These are phyloP conservation scores for Trichosanthes truncata DNA, from an alignment of 306 rosid genomes.

Conservation along the genomic window DNA sequence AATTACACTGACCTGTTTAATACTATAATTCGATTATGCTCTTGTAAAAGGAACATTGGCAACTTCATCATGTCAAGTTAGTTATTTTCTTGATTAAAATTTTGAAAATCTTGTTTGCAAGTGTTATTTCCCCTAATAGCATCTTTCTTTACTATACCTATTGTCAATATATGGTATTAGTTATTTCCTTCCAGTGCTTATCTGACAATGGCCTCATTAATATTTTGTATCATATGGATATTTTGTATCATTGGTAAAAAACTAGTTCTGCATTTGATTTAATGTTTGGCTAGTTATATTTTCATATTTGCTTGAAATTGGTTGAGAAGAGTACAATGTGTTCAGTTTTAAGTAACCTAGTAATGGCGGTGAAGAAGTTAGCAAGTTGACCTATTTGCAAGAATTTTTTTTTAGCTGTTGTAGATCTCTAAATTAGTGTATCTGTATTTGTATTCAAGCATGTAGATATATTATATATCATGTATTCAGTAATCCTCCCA, in stretches of 20 bases:
- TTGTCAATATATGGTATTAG: neutral
- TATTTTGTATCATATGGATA: neutral
- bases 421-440: neutral
- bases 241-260: neutral
- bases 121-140: neutral
- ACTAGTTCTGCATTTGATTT: neutral
- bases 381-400: neutral
- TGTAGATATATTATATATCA: neutral
- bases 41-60: neutral
- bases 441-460: neutral
- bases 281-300: neutral
- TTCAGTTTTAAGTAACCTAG: neutral
- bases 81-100: neutral
- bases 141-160: neutral
- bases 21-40: neutral
- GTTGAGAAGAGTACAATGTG: neutral
- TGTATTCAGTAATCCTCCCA: neutral
- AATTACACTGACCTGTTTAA: neutral
- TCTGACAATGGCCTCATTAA: neutral
- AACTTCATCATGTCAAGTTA: neutral
- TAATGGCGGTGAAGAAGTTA: neutral
- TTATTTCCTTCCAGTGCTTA: neutral
- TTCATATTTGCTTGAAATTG: neutral
- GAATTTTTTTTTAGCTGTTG: neutral
- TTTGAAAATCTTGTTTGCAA: neutral